Conservation (phyloP, 257 asterid genomes). For the Linderniella brevidens region DNA sequence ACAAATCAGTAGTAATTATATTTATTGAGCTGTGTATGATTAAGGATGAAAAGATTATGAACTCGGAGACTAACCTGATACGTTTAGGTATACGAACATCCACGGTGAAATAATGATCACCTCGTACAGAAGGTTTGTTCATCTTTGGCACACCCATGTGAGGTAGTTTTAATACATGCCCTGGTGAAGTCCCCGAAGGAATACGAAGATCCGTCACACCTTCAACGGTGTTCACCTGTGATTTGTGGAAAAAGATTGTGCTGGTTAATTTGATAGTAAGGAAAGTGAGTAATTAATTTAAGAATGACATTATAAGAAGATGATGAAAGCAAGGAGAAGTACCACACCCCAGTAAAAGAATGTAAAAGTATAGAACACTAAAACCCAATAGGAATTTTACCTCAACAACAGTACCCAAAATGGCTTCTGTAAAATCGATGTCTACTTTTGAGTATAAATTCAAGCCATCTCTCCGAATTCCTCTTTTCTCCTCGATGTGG, state of each 20-base stretch:
- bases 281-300: background rate
- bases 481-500: constrained; percentile 49
- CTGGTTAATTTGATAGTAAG: background rate
- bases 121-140: constrained; percentile 58
- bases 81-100: constrained; percentile 62
- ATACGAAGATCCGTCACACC: constrained; percentile 69
- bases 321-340: background rate
- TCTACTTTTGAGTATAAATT: constrained; percentile 62
- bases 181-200: constrained; percentile 90
- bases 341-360: background rate
- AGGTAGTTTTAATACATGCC: constrained; percentile 51
- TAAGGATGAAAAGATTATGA: too few species aligned
- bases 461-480: constrained; percentile 75
- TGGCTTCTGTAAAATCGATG: constrained; percentile 77
- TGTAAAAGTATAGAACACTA: background rate
- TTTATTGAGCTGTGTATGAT: background rate
- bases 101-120: constrained; percentile 77
- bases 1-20: background rate
- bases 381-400: constrained; percentile 22
- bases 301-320: background rate
- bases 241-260: constrained; percentile 10
- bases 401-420: constrained; percentile 69
- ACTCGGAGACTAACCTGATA: constrained; percentile 67
- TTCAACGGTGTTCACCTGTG: constrained; percentile 75
- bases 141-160: constrained; percentile 80